These are phyloP conservation scores for Cornus controversa DNA, from an alignment of 148 eudicot genomes.

Conservation along the genomic window DNA sequence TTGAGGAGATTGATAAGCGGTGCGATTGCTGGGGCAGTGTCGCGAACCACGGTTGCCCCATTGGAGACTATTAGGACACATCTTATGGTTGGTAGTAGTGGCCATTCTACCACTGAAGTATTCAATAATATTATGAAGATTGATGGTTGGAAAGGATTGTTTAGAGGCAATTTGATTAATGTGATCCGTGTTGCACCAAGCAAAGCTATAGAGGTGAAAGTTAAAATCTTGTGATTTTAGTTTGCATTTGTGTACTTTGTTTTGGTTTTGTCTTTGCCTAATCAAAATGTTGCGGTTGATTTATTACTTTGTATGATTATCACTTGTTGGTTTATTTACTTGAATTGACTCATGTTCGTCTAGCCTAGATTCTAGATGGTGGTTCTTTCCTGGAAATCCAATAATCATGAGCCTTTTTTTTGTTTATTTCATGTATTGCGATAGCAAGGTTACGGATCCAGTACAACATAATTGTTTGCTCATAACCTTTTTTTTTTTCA, in stretches of 20 bases:
- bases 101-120: conserved; percentile 67
- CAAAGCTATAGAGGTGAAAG: conserved; percentile 79
- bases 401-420: not conserved
- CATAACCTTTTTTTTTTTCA: not conserved
- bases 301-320: not conserved
- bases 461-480: not conserved
- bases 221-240: not conserved
- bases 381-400: not conserved
- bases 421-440: not conserved
- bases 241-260: not conserved
- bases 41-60: conserved; percentile 88
- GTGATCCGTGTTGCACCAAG: conserved; percentile 86
- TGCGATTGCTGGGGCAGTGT: conserved; percentile 77
- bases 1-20: conserved; percentile 87
- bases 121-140: conserved; percentile 64
- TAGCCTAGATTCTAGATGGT: not conserved
- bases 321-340: not conserved
- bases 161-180: conserved; percentile 78
- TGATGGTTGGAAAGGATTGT: conserved; percentile 85
- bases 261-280: not conserved
- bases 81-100: conserved; percentile 95
- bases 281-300: not conserved
- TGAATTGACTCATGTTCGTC: not conserved
- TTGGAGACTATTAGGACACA: conserved; percentile 89
- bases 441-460: not conserved